Base-by-base conservation (phyloP, 169 alveolate species). In the Plasmodium inui region DNA sequence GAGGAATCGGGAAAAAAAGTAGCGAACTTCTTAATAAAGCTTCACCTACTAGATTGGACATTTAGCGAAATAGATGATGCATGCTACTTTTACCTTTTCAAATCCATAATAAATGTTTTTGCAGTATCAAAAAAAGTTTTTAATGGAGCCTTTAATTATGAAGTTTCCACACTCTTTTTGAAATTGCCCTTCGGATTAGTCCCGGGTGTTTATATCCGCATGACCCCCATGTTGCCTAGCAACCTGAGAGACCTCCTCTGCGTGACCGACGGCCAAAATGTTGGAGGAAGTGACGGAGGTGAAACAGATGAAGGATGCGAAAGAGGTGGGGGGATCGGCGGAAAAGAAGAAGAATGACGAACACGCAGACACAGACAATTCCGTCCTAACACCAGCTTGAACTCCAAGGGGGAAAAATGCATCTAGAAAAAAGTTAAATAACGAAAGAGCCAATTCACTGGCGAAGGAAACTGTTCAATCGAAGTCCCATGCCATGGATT, bases 41-140 rank as follows among this genome's bases (percentile, higher is more conserved):
- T 89, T 80, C 34, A 80, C 50, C 82, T 89, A 80, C 28, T 89
- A 41, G 94, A 89, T 10, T 89, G 94, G 94, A 26, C 82, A 34
- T 79, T 61, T 61, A 61, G 71, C 61, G 74, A 57, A 67, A n/a
- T 10, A 26, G 94, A 89, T 89, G 78, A 89, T 79, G 82, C 90
- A 12, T 89, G 94, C 37, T 89, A 89, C 83, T 89, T 61, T 73
- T 89, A 80, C 53, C 37, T 81, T 41, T 80, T 80, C 41, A 80
- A 89, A 44, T 22, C 90, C 12, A 37, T 89, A 28, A 5, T 89
- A 34, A 81, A 57, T n/a, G 94, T 50, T 79, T 89, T 89, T 57
- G 32, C 91, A 12, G 80, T 89, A 50, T 89, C 82, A 9, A 89
- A 80, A 89, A 89, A 34, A 26, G 32, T 17, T 39, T 89, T 89